Percentiles rank a stretch among this genome's conserved stretches.
Evolutionary conservation across 495 filamentous ascomycete genomes (phyloP).

Genomic region (Aspergillus nanangensis): DNA sequence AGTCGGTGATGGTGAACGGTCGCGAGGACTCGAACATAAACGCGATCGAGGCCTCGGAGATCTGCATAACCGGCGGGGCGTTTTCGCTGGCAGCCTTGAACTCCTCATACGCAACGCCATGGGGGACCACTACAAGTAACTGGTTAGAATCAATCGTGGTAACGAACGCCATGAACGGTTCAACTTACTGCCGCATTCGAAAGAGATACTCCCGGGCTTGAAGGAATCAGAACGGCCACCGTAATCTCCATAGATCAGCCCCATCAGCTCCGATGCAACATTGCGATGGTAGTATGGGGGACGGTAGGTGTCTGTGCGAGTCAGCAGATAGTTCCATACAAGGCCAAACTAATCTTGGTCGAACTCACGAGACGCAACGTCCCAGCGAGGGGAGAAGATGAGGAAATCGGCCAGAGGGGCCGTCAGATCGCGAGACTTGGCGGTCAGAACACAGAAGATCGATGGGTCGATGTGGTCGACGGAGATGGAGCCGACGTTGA

Average conservation of each 20-base stretch:
- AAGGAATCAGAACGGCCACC: slow-evolving; percentile 56
- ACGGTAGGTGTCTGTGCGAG: slow-evolving; percentile 47
- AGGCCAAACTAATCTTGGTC: neutral
- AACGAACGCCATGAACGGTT: neutral
- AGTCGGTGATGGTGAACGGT: slow-evolving; percentile 49
- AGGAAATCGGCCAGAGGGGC: slow-evolving; percentile 46
- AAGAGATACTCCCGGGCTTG: slow-evolving; percentile 50
- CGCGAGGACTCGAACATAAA: slow-evolving; percentile 59
- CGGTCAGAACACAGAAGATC: slow-evolving; percentile 49
- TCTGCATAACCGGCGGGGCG: slow-evolving; percentile 39
- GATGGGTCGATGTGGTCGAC: slow-evolving; percentile 50
- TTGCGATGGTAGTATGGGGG: slow-evolving; percentile 51
- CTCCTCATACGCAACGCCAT: slow-evolving; percentile 59
- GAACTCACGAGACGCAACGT: slow-evolving; percentile 39
- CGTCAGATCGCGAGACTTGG: slow-evolving; percentile 35
- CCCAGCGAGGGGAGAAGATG: slow-evolving; percentile 47
- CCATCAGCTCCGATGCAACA: slow-evolving; percentile 46
- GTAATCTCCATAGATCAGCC: slow-evolving; percentile 50
- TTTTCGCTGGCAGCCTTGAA: slow-evolving; percentile 54
- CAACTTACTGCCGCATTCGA: slow-evolving; percentile 51
- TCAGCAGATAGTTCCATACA: neutral
- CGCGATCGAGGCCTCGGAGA: slow-evolving; percentile 45
- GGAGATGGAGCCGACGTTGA: slow-evolving; percentile 46
- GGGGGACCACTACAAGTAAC: slow-evolving; percentile 39
- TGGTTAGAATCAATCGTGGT: neutral